These are phyloP conservation scores for Serendipita vermifera DNA, from an alignment of 768 basidiomycete species.

Conservation along the genomic window DNA sequence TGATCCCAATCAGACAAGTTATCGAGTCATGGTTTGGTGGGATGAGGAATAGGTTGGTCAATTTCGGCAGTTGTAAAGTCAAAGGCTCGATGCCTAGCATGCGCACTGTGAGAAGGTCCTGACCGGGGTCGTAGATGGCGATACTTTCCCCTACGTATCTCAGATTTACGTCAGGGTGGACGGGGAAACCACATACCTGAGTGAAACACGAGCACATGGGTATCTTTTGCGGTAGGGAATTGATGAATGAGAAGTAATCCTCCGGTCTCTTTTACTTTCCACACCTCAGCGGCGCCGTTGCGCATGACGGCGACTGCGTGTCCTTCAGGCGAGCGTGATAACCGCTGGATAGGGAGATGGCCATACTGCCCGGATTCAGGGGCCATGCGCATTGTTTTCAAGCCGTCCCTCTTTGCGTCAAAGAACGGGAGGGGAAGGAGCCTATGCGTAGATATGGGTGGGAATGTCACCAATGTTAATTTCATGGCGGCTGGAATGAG, in stretches of 20 bases:
- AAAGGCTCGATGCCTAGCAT: background rate
- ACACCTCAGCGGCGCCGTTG: slow-evolving; percentile 45
- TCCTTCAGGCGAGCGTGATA: slow-evolving; percentile 71
- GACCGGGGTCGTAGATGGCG: background rate
- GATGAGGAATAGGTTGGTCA: slow-evolving; percentile 52
- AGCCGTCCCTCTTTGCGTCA: slow-evolving; percentile 39
- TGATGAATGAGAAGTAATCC: slow-evolving; percentile 43
- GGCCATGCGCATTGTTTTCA: slow-evolving; percentile 29
- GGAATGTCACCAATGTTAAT: slow-evolving; percentile 50
- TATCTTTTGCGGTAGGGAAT: background rate
- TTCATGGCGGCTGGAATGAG: slow-evolving; percentile 41
- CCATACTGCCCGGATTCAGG: slow-evolving; percentile 28
- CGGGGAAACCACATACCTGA: slow-evolving; percentile 30
- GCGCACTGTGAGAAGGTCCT: slow-evolving; percentile 17
- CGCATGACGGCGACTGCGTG: slow-evolving; percentile 58
- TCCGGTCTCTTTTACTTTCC: slow-evolving; percentile 38
- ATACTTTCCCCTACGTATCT: background rate
- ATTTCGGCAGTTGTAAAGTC: slow-evolving; percentile 30
- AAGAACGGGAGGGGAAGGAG: slow-evolving; percentile 51
- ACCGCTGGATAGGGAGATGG: slow-evolving; percentile 37
- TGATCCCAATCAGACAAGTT: slow-evolving; percentile 54
- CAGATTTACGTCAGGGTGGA: slow-evolving; percentile 26
- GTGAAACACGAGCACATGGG: background rate
- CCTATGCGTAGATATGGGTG: slow-evolving; percentile 50
- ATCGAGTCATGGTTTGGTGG: slow-evolving; percentile 36